Percentiles rank a stretch among this genome's conserved stretches.
phyloP scores from a whole-genome alignment of 805 yeast species.

The Metschnikowia corniflorae region DNA sequence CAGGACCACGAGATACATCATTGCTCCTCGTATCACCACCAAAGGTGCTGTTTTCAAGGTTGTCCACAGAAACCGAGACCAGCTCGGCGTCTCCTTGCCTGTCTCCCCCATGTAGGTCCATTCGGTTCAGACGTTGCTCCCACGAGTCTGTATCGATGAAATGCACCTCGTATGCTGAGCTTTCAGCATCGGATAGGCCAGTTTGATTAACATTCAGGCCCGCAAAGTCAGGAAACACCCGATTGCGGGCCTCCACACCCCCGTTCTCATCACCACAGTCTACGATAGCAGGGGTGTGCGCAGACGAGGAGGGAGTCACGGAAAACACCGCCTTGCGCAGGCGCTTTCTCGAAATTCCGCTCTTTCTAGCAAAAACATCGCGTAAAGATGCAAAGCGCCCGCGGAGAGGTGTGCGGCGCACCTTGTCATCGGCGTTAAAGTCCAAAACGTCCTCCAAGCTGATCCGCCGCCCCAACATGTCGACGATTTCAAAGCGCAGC shows the following conservation, averaged over 20 bases:
- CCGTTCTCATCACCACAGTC: slow-evolving; percentile 1
- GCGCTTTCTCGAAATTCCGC: background rate
- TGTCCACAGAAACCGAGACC: too few species aligned
- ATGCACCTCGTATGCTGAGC: slow-evolving; percentile 23
- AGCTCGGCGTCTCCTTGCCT: too few species aligned
- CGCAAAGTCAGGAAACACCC: too few species aligned
- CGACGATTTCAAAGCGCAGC: slow-evolving; percentile 47
- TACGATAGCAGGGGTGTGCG: slow-evolving; percentile 1
- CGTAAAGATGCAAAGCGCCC: slow-evolving; percentile 30
- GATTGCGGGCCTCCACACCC: background rate
- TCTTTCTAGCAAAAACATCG: background rate
- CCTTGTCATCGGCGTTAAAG: slow-evolving; percentile 21
- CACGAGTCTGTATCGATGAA: slow-evolving; percentile 27
- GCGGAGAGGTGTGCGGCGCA: slow-evolving; percentile 24
- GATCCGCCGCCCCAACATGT: slow-evolving; percentile 59
- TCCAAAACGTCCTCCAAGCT: slow-evolving; percentile 42
- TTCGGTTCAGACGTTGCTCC: slow-evolving; percentile 2
- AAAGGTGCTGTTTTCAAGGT: too few species aligned
- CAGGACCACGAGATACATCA: too few species aligned
- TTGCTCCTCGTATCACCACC: too few species aligned
- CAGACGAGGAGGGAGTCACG: background rate
- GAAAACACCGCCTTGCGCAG: background rate
- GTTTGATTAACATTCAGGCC: background rate
- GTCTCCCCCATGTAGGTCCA: too few species aligned
- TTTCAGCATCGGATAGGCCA: background rate